Evolutionary conservation across 106 monocot genomes (phyloP), one percentile per base, ranked within the genome.

Genomic region (Platanthera guangdongensis): DNA sequence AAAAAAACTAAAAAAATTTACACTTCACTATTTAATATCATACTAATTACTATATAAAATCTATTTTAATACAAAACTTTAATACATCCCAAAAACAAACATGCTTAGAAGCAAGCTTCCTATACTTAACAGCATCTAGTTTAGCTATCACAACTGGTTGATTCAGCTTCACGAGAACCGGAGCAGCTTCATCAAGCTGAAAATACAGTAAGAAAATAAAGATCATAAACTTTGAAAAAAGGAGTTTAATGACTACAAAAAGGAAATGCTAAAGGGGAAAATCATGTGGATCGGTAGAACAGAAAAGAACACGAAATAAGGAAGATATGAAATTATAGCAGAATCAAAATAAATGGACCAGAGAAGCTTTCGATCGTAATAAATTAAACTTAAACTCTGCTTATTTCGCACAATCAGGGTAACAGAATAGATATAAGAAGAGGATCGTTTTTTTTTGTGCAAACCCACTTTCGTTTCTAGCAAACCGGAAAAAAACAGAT

Each of bases 111-210:
- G 83, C 89, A 79, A 94, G 73, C 51, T 92, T 97, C 18, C 73
- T 81, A 65, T 91, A 90, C 79, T 97, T 97, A 77, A 94, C 97
- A 80, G 91, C 97, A 83, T 97, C 78, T 67, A 97, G 69, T 83
- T 97, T 97, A 21, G 91, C 97, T 82, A 97, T 78, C 51, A 86
- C 75, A 65, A 97, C 86, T 57, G 91, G 86, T 51, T 86, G 78
- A 78, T 82, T 86, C 50, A 89, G 75, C 16, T 57, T 78, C 70
- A 91, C 91, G 74, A 97, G 82, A 51, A 81, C 69, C 52, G 88
- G 93, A 76, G 94, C 97, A 86, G 91, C 97, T 25, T 55, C 82
- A 82, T 97, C 97, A 82, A 97, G 88, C 93, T 97, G 87, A 79
- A 88, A 77, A 69, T 47, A 30, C 3, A 11, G 32, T 65, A 30